Evolutionary conservation across 2,329 filamentous ascomycete species (phyloP).

Genomic region (Penicillium vulpinum): DNA sequence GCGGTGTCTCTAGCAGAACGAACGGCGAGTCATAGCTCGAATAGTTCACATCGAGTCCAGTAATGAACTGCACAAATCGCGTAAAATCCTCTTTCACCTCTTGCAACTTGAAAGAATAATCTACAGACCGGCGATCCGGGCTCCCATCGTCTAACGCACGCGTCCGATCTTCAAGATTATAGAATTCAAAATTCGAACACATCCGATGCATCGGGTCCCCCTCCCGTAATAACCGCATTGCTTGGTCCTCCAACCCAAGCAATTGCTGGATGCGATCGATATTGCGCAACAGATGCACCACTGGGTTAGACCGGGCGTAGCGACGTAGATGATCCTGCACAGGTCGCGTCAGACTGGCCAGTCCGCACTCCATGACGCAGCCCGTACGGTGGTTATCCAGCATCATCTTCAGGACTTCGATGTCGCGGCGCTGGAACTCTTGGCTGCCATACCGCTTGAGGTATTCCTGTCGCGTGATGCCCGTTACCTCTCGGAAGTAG

Average conservation of each 20-base stretch:
- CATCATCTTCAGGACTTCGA: constrained; percentile 46
- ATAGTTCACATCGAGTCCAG: constrained; percentile 53
- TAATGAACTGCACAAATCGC: constrained; percentile 59
- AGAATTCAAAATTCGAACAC: constrained; percentile 51
- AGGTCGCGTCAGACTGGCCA: constrained; percentile 45
- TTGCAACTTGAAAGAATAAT: constrained; percentile 51
- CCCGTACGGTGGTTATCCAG: constrained; percentile 44
- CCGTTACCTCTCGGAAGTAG: constrained; percentile 46
- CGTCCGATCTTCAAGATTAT: constrained; percentile 51
- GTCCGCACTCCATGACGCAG: constrained; percentile 47
- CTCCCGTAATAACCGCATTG: constrained; percentile 44
- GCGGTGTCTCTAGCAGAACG: constrained; percentile 59
- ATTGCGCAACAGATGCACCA: constrained; percentile 45
- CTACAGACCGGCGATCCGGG: constrained; percentile 47
- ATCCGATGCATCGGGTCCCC: constrained; percentile 49
- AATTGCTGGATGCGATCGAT: constrained; percentile 43
- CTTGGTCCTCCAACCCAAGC: constrained; percentile 46
- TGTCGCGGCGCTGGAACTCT: constrained; percentile 45
- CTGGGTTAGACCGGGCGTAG: constrained; percentile 41
- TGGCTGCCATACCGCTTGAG: constrained; percentile 42
- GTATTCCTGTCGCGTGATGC: constrained; percentile 44
- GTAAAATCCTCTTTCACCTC: constrained; percentile 62
- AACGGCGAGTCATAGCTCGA: constrained; percentile 62
- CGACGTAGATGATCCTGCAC: constrained; percentile 43
- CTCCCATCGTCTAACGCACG: constrained; percentile 33